Evolutionary conservation across 345 rosid genomes (phyloP), one percentile per base, ranked within the genome.

Genomic region (Melaleuca alternifolia): DNA sequence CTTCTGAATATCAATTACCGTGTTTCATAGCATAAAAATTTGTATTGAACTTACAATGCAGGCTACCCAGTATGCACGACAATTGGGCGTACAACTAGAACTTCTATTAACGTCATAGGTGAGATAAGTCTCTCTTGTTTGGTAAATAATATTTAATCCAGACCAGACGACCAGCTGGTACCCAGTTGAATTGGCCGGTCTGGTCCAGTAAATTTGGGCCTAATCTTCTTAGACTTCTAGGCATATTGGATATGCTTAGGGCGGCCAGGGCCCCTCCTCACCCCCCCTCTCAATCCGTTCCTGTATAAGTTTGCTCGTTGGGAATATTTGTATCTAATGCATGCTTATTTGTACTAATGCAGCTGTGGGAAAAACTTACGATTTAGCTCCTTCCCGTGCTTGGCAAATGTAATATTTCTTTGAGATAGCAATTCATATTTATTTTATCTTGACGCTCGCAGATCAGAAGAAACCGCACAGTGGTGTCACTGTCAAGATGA

Each of bases 1-100:
- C 37, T 71, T 37, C 81, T 71, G 81, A 83, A 83, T 51, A 51
- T 83, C 26, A 26, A n/a, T 30, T 51, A 71, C 81, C 18, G 24
- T 71, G 81, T 71, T 48, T 71, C 81, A 37, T 71, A 46, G 46
- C 33, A 85, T 85, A 28, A 52, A 83, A 85, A 87, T 85, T 84
- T 61, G 65, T 57, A 81, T 86, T 79, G 57, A 50, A 85, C 84
- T 90, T 57, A 84, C 79, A 26, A 30, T 92, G 91, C 93, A 98
- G 99, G 99, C 54, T 98, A 96, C 84, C 97, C 92, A 87, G 96
- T 98, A 26, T 98, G 99, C 92, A 90, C 86, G 61, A 86, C 96
- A 48, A 46, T 96, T 88, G 99, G 99, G 88, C 90, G 84, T 86
- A 89, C 88, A 84, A 91, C 96, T 51, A 91, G 90, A 91, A 92